Evolutionary conservation across 176 grass and related monocot species (phyloP).

Genomic region (Bolboschoenus planiculmis): DNA sequence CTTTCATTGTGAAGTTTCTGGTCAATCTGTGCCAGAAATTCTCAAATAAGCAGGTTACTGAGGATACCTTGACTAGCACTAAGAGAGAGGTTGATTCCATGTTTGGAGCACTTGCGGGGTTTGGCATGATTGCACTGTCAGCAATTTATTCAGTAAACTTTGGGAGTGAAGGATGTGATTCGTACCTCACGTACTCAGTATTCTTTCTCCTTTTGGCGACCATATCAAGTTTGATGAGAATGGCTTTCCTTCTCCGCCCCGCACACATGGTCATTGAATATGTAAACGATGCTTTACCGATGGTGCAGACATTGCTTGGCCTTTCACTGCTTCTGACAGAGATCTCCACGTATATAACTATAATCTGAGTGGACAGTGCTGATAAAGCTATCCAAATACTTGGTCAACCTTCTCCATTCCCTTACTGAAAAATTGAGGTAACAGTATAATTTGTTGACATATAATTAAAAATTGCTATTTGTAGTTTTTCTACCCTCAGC

Average conservation of each 20-base stretch:
- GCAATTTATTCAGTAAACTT: slow-evolving; percentile 16
- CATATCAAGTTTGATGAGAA: slow-evolving; percentile 23
- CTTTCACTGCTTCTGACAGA: not conserved
- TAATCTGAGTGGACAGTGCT: not conserved
- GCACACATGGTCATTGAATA: not conserved
- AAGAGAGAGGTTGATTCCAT: not conserved
- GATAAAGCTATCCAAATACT: not conserved
- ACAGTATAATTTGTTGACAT: too few species aligned
- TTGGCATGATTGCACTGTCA: not conserved
- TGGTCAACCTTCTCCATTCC: not conserved
- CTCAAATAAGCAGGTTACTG: not conserved
- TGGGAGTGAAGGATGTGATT: not conserved
- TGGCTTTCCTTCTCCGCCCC: not conserved
- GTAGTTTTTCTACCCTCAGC: too few species aligned
- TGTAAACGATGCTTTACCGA: not conserved
- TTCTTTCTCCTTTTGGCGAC: slow-evolving; percentile 8
- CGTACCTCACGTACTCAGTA: slow-evolving; percentile 19
- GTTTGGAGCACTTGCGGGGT: not conserved
- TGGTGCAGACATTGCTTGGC: not conserved
- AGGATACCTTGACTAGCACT: not conserved
- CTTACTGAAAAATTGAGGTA: not conserved
- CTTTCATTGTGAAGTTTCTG: not conserved
- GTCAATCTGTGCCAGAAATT: not conserved
- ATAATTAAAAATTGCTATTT: too few species aligned
- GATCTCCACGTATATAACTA: not conserved